Evolutionary conservation across 1,284 basidiomycete species (phyloP), one percentile per base, ranked within the genome.

Genomic region (Tylopilus sp.): DNA sequence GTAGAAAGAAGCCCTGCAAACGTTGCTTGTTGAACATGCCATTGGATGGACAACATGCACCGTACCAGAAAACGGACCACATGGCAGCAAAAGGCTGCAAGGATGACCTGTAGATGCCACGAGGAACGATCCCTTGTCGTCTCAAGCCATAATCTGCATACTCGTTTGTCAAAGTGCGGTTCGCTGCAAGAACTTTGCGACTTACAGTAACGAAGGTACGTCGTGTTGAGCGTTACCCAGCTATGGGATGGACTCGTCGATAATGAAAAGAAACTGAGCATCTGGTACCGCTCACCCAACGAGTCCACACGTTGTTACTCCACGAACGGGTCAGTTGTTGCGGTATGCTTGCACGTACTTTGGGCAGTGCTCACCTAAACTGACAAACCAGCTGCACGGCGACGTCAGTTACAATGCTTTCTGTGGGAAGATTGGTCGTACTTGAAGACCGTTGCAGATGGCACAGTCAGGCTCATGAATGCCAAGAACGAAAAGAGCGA

Each of bases 151-250:
- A 74, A 68, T 82, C 53, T 68, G 28, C 9, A 28, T 15, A n/a
- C 12, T 10, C 4, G n/a, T 61, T 66, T 69, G 42, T 44, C 7
- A 42, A 2, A 28, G 61, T 67, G 29, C 66, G 31, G 4, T 46
- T 48, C 15, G 17, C 38, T n/a, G 39, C 29, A 9, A 24, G 5
- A 7, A 31, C 7, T 40, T 24, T 1, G 8, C 3, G 14, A 49
- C 64, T 48, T 30, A 67, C 67, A 76, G 71, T 80, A 82, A 55
- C 76, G 74, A 24, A 79, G 61, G 62, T 78, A 81, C 1, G 75
- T 71, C 28, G 71, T 47, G 45, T 76, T 71, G 58, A 81, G 77
- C 44, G 69, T 63, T 46, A 66, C 58, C 73, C 75, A 79, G 30
- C 71, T 62, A 17, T 18, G 1, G 30, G 9, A 38, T 15, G 14